Conservation (phyloP, 179 eudicot species). For the Drosera spatulata region DNA sequence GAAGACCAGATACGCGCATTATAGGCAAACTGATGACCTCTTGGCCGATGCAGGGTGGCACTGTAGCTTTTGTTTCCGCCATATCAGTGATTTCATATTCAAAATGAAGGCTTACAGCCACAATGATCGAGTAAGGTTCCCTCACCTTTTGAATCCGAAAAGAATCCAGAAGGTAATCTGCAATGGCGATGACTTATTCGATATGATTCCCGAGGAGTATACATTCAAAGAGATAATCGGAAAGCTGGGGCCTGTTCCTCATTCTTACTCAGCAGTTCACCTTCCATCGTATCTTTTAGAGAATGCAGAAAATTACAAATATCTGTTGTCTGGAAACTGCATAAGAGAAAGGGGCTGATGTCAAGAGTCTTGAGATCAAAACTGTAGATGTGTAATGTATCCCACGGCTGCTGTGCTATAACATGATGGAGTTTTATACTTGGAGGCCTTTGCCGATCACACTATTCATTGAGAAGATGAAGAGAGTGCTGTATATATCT, state of each 20-base stretch:
- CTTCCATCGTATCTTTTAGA: constrained; percentile 8
- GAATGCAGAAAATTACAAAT: constrained; percentile 8
- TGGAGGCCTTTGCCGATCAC: too few relatives aligned
- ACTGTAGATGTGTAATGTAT: too few relatives aligned
- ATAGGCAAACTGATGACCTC: constrained; percentile 4
- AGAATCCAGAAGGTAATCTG: constrained; percentile 12
- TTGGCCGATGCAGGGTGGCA: constrained; percentile 9
- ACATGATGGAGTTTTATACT: too few relatives aligned
- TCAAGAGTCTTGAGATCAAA: neutral
- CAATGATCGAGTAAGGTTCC: constrained; percentile 10
- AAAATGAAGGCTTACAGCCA: constrained; percentile 1
- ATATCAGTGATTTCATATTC: constrained; percentile 11
- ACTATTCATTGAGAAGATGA: neutral
- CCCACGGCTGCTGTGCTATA: too few relatives aligned
- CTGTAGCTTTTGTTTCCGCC: neutral
- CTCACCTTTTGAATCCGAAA: constrained; percentile 11
- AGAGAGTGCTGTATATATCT: neutral
- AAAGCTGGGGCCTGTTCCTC: constrained; percentile 13
- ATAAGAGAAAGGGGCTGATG: constrained; percentile 11
- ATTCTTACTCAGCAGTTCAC: constrained; percentile 14
- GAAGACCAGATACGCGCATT: constrained; percentile 11
- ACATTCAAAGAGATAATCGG: constrained; percentile 10
- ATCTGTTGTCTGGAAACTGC: constrained; percentile 13
- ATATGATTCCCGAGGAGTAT: constrained; percentile 12
- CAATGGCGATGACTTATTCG: constrained; percentile 11